Evolutionary conservation across 768 basidiomycete genomes (phyloP), one percentile per base, ranked within the genome.

Genomic region (Cystobasidium onofrii): DNA sequence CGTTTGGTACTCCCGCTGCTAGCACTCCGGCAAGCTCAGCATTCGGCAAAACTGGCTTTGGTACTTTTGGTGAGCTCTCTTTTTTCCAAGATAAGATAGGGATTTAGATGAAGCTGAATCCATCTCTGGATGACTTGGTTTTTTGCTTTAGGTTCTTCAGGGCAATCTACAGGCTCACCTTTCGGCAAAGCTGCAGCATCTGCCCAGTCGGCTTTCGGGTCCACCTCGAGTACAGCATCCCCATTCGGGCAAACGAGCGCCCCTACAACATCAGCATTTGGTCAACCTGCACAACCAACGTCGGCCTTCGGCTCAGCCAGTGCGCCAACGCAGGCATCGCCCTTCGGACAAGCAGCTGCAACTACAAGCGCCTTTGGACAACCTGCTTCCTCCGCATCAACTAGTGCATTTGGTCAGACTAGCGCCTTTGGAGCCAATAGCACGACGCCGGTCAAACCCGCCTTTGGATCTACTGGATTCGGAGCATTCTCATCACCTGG

Each of bases 291-390:
- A 9, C 36, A 31, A 25, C 13, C 39, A 6, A 65, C 12, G 33
- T 65, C 33, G 12, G 27, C 33, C 2, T 65, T 65, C 25, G 33
- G 64, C 13, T 7, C 2, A 7, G 7, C 31, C 3, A 7, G 7
- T 33, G 29, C 57, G 17, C 57, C 57, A 9, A 15, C 57, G 10
- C 57, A 61, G 25, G 3, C 12, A 29, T 62, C 52, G 1, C 54
- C 69, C 36, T 71, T 71, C 61, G 69, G 69, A 3, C 57, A 27
- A 31, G 50, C 57, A 1, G 62, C 70, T 6, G 4, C 64, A 7
- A 25, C 70, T 3, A 73, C 61, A 39, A 73, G 61, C n/a, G 31
- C 72, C 13, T 73, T 73, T 50, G 72, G 72, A 17, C 52, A 57
- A 31, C 31, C 52, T 34, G 10, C n/a, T n/a, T 4, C 63, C 33